Evolutionary conservation across 495 filamentous ascomycete genomes (phyloP), one percentile per base, ranked within the genome.

Genomic region (Rhypophila decipiens): DNA sequence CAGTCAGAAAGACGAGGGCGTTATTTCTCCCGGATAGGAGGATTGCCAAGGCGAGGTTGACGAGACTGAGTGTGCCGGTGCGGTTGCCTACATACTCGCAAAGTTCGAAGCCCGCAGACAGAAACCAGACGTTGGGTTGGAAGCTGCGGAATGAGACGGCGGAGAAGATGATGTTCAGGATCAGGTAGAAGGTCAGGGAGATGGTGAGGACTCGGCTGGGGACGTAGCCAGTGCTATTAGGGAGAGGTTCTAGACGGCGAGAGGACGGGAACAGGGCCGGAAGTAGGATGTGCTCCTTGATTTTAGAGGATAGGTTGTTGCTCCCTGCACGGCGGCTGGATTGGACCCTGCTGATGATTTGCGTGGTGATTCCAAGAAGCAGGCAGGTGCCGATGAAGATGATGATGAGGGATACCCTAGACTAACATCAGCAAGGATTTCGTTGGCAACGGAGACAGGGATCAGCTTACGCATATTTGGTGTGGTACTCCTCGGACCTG

Each of bases 1-100:
- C 64, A 2, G 70, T 72, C 12, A 74, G 20, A 56, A 56, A 68
- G 10, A 74, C 55, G 2, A 76, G 63, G 17, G 71, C 24, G 50
- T 75, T 74, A 51, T 76, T 74, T 15, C 72, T 51, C 4, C 58
- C 54, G 2, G 68, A 44, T 44, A 64, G 74, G 10, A 76, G 52
- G 4, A 72, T 57, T 0, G 62, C 12, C 9, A 69, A 58, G 24
- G 60, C 60, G 8, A 64, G 13, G 18, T 62, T 53, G 21, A 53
- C 64, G 37, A 65, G 66, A 11, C 59, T 51, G 15, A 72, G 47
- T 13, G 48, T 53, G 1, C 72, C 73, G 9, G 66, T 65, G 15
- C 73, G 69, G 44, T 72, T 61, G 18, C 51, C 50, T 23, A 74
- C 27, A 13, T 31, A 31, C 27, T 31, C 27, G 27, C 27, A 31